These are phyloP conservation scores for Tuctoria greenei DNA, from an alignment of 176 grass and related monocot species.

Conservation along the genomic window DNA sequence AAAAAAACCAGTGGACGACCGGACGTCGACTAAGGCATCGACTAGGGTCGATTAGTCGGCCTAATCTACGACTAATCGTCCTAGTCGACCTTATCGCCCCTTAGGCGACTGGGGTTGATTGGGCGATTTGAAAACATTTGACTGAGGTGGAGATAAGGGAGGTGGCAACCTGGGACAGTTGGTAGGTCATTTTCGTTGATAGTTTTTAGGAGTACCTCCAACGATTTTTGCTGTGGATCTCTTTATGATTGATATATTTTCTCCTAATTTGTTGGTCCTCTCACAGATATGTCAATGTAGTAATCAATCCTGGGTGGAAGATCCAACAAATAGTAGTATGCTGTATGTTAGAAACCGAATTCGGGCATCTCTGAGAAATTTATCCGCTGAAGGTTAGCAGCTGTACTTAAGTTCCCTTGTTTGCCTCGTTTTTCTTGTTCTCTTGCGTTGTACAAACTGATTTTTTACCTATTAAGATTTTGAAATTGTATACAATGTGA, in stretches of 20 bases:
- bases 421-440: conserved; percentile 6
- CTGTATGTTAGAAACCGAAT: conserved; percentile 79
- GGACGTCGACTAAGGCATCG: too few relatives aligned
- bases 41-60: too few relatives aligned
- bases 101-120: too few relatives aligned
- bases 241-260: conserved; percentile 9
- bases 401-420: conserved; percentile 21
- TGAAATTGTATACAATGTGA: background rate
- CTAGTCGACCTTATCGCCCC: too few relatives aligned
- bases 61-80: too few relatives aligned
- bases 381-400: conserved; percentile 42
- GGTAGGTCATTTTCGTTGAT: background rate
- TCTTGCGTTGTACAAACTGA: conserved; percentile 15
- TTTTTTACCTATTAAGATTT: conserved; percentile 19
- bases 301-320: conserved; percentile 85
- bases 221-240: background rate
- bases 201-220: background rate
- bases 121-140: too few relatives aligned
- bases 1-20: too few relatives aligned
- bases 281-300: conserved; percentile 76
- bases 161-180: too few relatives aligned
- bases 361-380: conserved; percentile 63
- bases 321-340: conserved; percentile 86
- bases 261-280: conserved; percentile 21
- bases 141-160: too few relatives aligned